A percentile compares a stretch with the other conserved stretches of the same genome.
These are phyloP conservation scores for Rutstroemia sp. DNA, from an alignment of 2,329 filamentous ascomycete genomes.

Conservation along the genomic window DNA sequence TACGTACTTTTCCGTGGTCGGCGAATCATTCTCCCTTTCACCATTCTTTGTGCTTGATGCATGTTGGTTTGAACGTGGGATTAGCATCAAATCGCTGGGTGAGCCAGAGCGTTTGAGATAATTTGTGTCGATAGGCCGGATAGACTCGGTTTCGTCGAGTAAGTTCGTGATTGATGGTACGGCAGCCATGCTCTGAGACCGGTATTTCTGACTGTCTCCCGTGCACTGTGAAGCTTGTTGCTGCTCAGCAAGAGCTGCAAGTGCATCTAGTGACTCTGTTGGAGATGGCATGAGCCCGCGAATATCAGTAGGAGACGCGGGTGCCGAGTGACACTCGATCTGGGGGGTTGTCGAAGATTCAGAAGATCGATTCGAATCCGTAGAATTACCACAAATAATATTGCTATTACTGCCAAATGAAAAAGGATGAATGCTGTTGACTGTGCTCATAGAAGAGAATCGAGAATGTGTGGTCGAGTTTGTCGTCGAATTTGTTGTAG, in stretches of 20 bases:
- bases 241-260: constrained; percentile 23
- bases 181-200: constrained; percentile 2
- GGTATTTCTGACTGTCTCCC: background rate
- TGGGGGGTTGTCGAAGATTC: background rate
- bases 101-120: constrained; percentile 16
- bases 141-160: background rate
- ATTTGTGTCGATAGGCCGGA: background rate
- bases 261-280: constrained; percentile 19
- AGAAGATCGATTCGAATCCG: background rate
- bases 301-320: constrained; percentile 1
- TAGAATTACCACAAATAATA: background rate
- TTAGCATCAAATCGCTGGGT: constrained; percentile 29
- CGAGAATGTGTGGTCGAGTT: constrained; percentile 27
- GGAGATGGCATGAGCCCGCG: constrained; percentile 14
- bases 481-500: constrained; percentile 26
- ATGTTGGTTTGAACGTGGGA: constrained; percentile 23
- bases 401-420: background rate
- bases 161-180: background rate
- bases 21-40: constrained; percentile 8
- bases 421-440: constrained; percentile 15
- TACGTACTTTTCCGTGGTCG: background rate
- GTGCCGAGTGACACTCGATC: background rate
- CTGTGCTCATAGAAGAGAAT: constrained; percentile 29
- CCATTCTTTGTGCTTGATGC: constrained; percentile 18
- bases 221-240: constrained; percentile 11